Evolutionary conservation across 305 asterid genomes (phyloP).

Genomic region (Striga hermonthica): DNA sequence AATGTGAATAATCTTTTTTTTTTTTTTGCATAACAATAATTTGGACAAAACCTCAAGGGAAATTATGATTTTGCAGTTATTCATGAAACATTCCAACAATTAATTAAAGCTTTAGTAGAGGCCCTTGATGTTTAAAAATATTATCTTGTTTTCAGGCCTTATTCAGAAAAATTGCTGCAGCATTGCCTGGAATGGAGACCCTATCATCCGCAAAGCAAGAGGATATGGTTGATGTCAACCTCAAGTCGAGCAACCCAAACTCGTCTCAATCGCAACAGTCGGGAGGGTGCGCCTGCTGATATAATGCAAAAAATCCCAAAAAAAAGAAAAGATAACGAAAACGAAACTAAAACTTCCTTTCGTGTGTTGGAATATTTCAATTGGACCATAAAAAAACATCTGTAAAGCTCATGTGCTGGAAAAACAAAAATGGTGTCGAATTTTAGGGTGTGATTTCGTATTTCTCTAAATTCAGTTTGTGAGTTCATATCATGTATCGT

Average conservation of each 20-base stretch:
- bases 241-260: constrained; percentile 55
- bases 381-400: background rate
- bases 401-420: background rate
- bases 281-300: constrained; percentile 74
- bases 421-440: no score
- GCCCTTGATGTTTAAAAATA: background rate
- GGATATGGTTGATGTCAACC: constrained; percentile 70
- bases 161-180: constrained; percentile 71
- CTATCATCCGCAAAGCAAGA: constrained; percentile 65
- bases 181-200: constrained; percentile 79
- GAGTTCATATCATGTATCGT: no score
- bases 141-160: constrained; percentile 44
- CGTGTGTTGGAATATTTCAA: background rate
- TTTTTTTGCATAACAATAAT: background rate
- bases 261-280: constrained; percentile 57
- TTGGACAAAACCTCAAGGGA: background rate
- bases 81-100: background rate
- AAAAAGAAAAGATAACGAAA: background rate
- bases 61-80: background rate
- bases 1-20: background rate
- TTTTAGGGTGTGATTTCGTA: no score
- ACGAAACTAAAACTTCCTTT: background rate
- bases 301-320: background rate
- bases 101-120: background rate
- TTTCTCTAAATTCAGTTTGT: no score